phyloP scores from a whole-genome alignment of 2,329 filamentous ascomycete species.

The Ramichloridium luteum region DNA sequence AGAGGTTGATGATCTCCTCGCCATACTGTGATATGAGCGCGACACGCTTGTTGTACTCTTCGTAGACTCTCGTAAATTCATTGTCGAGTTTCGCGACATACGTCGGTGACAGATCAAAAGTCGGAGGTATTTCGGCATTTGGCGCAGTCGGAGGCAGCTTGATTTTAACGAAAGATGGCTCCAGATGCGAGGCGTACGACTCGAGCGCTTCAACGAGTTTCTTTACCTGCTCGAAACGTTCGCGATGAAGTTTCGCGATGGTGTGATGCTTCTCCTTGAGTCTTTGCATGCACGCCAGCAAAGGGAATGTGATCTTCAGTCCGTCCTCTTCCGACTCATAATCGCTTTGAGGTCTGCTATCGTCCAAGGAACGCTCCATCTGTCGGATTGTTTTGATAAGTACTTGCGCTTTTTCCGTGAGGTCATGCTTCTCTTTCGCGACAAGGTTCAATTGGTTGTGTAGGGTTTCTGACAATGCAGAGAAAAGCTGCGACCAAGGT shows the following conservation, averaged over 20 bases:
- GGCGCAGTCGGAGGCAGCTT: conserved; percentile 70
- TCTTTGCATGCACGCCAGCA: conserved; percentile 63
- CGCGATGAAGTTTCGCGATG: conserved; percentile 70
- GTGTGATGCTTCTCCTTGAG: conserved; percentile 79
- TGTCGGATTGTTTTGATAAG: conserved; percentile 79
- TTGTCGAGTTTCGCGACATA: conserved; percentile 79
- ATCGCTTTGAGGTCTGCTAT: conserved; percentile 52
- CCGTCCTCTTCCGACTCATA: conserved; percentile 55
- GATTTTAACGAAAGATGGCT: conserved; percentile 75
- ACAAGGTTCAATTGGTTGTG: conserved; percentile 81
- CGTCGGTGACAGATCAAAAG: conserved; percentile 80
- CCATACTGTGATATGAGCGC: conserved; percentile 59
- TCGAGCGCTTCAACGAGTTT: conserved; percentile 90
- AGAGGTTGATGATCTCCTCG: conserved; percentile 83
- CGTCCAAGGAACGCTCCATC: conserved; percentile 84
- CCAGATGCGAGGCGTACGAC: conserved; percentile 92
- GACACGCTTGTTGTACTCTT: conserved; percentile 83
- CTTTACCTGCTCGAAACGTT: conserved; percentile 90
- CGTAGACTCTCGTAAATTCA: conserved; percentile 90
- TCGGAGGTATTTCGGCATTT: conserved; percentile 63
- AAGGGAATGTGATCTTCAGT: conserved; percentile 67
- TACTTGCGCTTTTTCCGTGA: conserved; percentile 79
- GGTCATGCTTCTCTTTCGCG: conserved; percentile 74
- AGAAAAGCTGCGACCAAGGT: conserved; percentile 55
- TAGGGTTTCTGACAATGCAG: conserved; percentile 79